Evolutionary conservation across 2,329 filamentous ascomycete species (phyloP).

Genomic region (Calonectria fujianensis): DNA sequence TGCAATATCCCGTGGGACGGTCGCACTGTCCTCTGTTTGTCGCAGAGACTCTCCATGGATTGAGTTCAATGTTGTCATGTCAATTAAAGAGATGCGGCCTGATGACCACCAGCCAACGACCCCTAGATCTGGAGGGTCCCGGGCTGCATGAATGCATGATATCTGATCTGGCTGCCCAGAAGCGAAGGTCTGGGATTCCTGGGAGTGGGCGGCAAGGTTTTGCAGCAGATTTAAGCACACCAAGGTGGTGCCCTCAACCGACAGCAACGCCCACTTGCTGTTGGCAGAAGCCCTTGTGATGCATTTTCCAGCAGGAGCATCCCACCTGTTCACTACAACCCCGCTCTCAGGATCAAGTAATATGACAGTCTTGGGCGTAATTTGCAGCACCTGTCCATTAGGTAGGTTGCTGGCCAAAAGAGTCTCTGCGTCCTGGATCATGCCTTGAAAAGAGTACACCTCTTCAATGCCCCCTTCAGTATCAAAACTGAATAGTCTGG

Average conservation of each 20-base stretch:
- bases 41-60: slow-evolving; percentile 79
- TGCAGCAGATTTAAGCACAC: slow-evolving; percentile 79
- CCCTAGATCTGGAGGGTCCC: slow-evolving; percentile 77
- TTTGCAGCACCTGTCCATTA: slow-evolving; percentile 81
- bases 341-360: slow-evolving; percentile 78
- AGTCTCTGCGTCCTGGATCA: slow-evolving; percentile 82
- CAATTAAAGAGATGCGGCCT: slow-evolving; percentile 85
- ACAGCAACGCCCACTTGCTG: slow-evolving; percentile 80
- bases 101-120: slow-evolving; percentile 92
- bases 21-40: slow-evolving; percentile 78
- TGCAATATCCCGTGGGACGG: slow-evolving; percentile 88
- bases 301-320: slow-evolving; percentile 65
- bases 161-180: slow-evolving; percentile 78
- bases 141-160: slow-evolving; percentile 87
- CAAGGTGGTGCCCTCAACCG: slow-evolving; percentile 83
- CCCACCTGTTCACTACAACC: slow-evolving; percentile 76
- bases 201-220: slow-evolving; percentile 75
- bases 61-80: slow-evolving; percentile 79
- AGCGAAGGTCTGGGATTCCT: slow-evolving; percentile 74
- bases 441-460: slow-evolving; percentile 82
- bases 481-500: slow-evolving; percentile 87
- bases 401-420: slow-evolving; percentile 81
- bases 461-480: slow-evolving; percentile 88
- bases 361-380: slow-evolving; percentile 79
- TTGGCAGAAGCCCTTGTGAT: slow-evolving; percentile 90